Base-by-base conservation (phyloP, 1,139 yeast genomes). In the Pneumocystis canis region DNA sequence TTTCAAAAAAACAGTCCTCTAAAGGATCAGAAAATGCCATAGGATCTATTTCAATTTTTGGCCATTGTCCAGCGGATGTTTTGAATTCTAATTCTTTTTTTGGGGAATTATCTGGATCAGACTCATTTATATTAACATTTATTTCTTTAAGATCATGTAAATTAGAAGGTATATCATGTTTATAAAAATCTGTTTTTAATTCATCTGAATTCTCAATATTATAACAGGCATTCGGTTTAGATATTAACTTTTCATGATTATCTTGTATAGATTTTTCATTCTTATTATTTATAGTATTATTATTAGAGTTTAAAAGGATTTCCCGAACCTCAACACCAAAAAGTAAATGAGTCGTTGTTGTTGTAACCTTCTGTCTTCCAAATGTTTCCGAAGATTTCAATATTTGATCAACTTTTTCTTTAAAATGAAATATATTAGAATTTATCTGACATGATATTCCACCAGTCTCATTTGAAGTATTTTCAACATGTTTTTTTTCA, bases 1-100 rank as follows among this genome's bases (percentile, higher is more conserved):
- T 96, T 69, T 87, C 92, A 71, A 84, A 88, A 71, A 94, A 92
- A 3, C 81, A 82, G 11, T 82, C 85, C 65, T 80, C 82, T 60
- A 92, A 73, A 0, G 98, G 98, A 74, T 94, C 99, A 65, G 81
- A 84, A 72, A 94, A 89, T 1, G 82, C 79, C 72, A 87, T 89
- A 0, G 98, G 98, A 72, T 89, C 97, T 64, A 92, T 79, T 65
- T 84, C 14, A 40, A 30, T 20, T 39, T 35, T 18, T 59, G 31
- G 31, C 60, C 40, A 40, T 30, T 54, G 28, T 18, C 28, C 85
- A 84, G 83, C 83, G 0, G 92, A 84, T 7, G 89, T 84, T 58
- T 80, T 71, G 6, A 75, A 69, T 14, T 71, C 69, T 65, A 71
- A 68, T 18, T 78, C 79, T 3, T 67, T 70, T 30, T 71, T 70